Evolutionary conservation across 305 asterid genomes (phyloP), one percentile per base, ranked within the genome.

Genomic region (Fraxinus velutina): DNA sequence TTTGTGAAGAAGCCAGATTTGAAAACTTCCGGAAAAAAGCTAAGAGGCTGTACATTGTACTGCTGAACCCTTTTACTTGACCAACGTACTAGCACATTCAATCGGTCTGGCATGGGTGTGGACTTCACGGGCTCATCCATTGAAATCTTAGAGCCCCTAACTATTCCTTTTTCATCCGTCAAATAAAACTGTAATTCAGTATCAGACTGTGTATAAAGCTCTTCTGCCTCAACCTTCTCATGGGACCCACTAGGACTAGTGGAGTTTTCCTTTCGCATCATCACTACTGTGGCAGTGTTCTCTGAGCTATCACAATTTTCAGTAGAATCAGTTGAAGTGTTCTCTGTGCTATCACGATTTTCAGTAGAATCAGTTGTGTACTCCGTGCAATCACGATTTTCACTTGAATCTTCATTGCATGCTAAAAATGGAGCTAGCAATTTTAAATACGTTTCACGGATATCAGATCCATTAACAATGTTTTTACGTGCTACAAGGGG

Each of bases 31-130:
- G 98, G 97, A 71, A 92, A 87, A 76, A 86, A 83, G 86, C 86
- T 86, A 81, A 88, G 90, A 75, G 91, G 90, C 83, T 86, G 86
- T 83, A 85, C 62, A 76, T 89, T 81, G 79, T 89, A 90, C 33
- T 73, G 87, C 78, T 86, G 87, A 76, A 86, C 89, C 92, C 85
- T 86, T 83, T 88, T 86, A 81, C 83, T 91, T 47, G 98, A 87
- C 99, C 98, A 94, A 79, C 85, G 84, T 62, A 91, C 97, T 52
- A 96, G 91, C 74, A 96, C 91, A 84, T 90, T 89, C 72, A 85
- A 84, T 84, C 90, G 86, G 83, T 87, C 90, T 44, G 92, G 85
- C 78, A 74, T 37, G 33, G 84, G 86, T 77, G 87, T 72, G 83
- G 87, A 87, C 78, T 83, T 83, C 77, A 86, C 86, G 36, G 89